Conservation (phyloP, 2,329 filamentous ascomycete genomes). For the Apiospora arundinis region DNA sequence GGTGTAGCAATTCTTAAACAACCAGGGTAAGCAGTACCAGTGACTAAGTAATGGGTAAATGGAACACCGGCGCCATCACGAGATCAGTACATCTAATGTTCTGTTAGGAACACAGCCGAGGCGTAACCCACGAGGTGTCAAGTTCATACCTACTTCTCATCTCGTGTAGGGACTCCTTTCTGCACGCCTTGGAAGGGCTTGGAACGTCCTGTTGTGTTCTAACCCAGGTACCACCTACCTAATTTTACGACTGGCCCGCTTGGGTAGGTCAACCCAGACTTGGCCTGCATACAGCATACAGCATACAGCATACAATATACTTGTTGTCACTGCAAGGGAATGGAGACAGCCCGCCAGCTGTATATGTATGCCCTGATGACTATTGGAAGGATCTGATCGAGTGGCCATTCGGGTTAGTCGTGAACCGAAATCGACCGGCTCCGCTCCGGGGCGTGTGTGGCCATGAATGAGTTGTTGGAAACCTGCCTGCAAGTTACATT, state of each 20-base stretch:
- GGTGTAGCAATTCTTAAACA: background rate
- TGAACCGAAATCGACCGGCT: background rate
- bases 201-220: background rate
- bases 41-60: background rate
- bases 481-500: background rate
- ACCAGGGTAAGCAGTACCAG: background rate
- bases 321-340: slow-evolving; percentile 18
- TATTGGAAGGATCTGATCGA: background rate
- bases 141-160: background rate
- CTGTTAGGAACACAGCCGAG: background rate
- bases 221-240: slow-evolving; percentile 9
- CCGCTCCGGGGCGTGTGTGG: background rate
- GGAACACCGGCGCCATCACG: background rate
- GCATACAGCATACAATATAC: background rate
- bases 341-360: background rate
- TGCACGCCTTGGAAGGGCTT: background rate
- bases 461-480: background rate
- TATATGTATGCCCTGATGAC: slow-evolving; percentile 2
- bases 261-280: background rate
- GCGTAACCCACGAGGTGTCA: background rate
- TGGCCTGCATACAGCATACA: background rate
- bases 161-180: background rate
- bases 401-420: background rate
- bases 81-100: background rate
- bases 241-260: slow-evolving; percentile 10